Evolutionary conservation across 768 basidiomycete species (phyloP).

Genomic region (Crucibulum laeve): DNA sequence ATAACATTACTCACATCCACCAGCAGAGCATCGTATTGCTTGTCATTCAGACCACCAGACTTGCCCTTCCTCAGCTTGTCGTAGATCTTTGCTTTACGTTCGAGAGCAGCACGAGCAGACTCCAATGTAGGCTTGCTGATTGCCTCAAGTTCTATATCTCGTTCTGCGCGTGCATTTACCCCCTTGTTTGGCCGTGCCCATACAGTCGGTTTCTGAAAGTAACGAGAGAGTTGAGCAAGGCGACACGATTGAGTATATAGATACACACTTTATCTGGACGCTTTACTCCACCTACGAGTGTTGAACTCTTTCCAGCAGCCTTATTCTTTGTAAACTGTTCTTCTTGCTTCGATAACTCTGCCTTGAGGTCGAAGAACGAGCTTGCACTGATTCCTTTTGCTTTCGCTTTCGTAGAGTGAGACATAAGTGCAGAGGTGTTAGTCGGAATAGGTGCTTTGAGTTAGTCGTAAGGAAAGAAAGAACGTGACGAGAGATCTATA

Average conservation of each 20-base stretch:
- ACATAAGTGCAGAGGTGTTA: slow-evolving; percentile 22
- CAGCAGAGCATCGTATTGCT: slow-evolving; percentile 65
- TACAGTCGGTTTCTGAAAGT: slow-evolving; percentile 63
- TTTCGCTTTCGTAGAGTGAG: slow-evolving; percentile 55
- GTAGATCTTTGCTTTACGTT: slow-evolving; percentile 78
- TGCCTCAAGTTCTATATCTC: slow-evolving; percentile 69
- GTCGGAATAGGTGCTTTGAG: background rate
- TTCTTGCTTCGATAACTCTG: slow-evolving; percentile 62
- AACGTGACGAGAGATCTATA: too few relatives aligned
- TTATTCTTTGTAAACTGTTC: slow-evolving; percentile 56
- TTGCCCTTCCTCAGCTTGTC: slow-evolving; percentile 76
- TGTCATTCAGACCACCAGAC: slow-evolving; percentile 71
- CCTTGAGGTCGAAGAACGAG: slow-evolving; percentile 82
- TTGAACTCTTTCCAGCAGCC: slow-evolving; percentile 47
- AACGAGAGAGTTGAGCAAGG: background rate
- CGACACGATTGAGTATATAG: background rate
- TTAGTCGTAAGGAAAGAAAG: too few relatives aligned
- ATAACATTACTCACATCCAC: slow-evolving; percentile 62
- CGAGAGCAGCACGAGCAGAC: slow-evolving; percentile 62
- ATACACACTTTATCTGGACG: slow-evolving; percentile 64
- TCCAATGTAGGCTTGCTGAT: slow-evolving; percentile 70
- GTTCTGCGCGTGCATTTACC: slow-evolving; percentile 53
- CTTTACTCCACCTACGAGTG: slow-evolving; percentile 58
- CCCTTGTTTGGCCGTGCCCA: slow-evolving; percentile 80
- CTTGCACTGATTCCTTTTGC: slow-evolving; percentile 66